Conservation (phyloP, 139 green algal species). For the Pleodorina starrii region DNA sequence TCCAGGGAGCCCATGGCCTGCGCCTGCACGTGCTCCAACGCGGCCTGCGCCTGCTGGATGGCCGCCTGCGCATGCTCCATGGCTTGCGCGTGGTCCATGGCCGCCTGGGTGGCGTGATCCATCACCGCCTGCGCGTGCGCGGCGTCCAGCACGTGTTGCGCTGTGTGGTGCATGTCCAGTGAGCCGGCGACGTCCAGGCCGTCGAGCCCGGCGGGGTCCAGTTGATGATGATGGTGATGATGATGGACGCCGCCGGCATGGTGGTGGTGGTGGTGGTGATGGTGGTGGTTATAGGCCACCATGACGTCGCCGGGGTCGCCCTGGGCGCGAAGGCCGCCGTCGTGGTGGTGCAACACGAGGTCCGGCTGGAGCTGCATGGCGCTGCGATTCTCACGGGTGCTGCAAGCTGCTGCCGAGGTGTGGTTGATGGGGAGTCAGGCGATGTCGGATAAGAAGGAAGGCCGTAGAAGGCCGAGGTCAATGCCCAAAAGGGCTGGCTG, state of each 20-base stretch:
- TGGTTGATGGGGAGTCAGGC: background rate
- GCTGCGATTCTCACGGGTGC: background rate
- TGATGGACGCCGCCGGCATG: no score
- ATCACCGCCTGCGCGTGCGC: conserved; percentile 10
- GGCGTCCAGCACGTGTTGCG: background rate
- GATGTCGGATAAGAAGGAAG: no score
- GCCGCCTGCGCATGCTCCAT: conserved; percentile 41
- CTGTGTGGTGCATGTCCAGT: background rate
- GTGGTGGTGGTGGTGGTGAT: background rate
- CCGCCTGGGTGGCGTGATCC: background rate
- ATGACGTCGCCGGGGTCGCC: background rate
- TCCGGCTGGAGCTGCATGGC: background rate
- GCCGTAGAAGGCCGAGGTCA: no score
- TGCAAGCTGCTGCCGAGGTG: background rate
- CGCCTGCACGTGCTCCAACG: conserved; percentile 8
- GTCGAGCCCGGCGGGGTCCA: background rate
- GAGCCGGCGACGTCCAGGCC: background rate
- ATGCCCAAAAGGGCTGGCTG: no score
- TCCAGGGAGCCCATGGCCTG: conserved; percentile 5
- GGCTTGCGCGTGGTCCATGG: conserved; percentile 28
- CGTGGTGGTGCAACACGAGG: background rate
- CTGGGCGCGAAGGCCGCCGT: background rate
- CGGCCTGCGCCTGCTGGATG: conserved; percentile 46
- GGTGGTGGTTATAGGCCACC: background rate
- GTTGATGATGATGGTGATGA: background rate